phyloP scores from a whole-genome alignment of 208 protist species.

The Leptomonas pyrrhocoris region DNA sequence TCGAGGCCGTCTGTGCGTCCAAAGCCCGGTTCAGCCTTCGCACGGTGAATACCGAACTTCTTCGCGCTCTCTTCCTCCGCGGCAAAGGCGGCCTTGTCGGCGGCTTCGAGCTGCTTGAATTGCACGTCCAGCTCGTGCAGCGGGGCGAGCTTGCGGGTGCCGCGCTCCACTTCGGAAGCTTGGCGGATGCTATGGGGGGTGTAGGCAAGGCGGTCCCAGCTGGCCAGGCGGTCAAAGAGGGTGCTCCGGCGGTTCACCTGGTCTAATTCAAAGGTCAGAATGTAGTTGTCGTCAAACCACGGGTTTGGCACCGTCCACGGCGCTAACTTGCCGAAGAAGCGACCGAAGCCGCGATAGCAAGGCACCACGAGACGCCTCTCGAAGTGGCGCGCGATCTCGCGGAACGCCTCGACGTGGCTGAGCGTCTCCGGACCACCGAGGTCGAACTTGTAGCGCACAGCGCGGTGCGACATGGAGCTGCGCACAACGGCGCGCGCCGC shows the following conservation, averaged over 20 bases:
- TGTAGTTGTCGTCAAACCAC: conserved; percentile 92
- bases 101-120: conserved; percentile 75
- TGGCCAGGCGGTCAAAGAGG: conserved; percentile 86
- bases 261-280: conserved; percentile 90
- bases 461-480: conserved; percentile 79
- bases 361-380: conserved; percentile 79
- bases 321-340: conserved; percentile 86
- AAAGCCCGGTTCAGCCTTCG: conserved; percentile 92
- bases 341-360: conserved; percentile 83
- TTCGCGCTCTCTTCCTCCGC: conserved; percentile 88
- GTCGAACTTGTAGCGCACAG: conserved; percentile 92
- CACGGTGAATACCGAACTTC: conserved; percentile 86
- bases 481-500: conserved; percentile 86
- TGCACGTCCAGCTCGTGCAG: conserved; percentile 79
- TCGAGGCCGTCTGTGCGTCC: conserved; percentile 89
- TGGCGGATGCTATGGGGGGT: conserved; percentile 80
- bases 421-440: conserved; percentile 90
- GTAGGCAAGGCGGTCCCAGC: conserved; percentile 89
- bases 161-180: conserved; percentile 75
- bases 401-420: conserved; percentile 84
- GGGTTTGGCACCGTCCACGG: conserved; percentile 85
- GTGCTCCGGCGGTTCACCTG: conserved; percentile 91
- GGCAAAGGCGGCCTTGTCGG: conserved; percentile 83
- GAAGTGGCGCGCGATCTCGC: conserved; percentile 70
- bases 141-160: conserved; percentile 52